These are phyloP conservation scores for Psilocybe azurescens DNA, from an alignment of 768 basidiomycete species.

Conservation along the genomic window DNA sequence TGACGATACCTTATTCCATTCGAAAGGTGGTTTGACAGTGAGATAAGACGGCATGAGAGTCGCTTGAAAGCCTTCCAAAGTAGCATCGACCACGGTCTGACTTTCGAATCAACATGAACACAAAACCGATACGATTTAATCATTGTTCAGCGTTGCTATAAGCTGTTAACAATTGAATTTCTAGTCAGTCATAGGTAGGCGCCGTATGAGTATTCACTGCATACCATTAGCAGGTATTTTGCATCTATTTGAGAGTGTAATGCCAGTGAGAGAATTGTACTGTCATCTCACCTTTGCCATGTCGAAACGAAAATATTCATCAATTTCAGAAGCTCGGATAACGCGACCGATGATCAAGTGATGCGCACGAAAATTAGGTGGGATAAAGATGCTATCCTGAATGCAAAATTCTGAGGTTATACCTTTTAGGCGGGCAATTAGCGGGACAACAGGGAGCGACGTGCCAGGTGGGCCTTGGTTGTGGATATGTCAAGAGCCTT, in stretches of 20 bases:
- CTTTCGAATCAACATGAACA: too few species aligned
- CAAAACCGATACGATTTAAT: too few species aligned
- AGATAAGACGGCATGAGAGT: conserved; percentile 1
- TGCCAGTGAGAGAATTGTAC: background rate
- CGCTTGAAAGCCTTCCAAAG: background rate
- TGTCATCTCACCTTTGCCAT: background rate
- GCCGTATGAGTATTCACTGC: too few species aligned
- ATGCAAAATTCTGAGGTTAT: background rate
- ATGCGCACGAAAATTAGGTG: background rate
- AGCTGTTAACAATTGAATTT: too few species aligned
- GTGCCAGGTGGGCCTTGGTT: too few species aligned
- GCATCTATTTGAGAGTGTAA: too few species aligned
- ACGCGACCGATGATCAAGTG: background rate
- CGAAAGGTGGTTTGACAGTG: background rate
- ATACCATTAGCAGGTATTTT: too few species aligned
- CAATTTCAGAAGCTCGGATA: background rate
- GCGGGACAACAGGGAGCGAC: too few species aligned
- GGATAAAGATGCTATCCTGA: background rate
- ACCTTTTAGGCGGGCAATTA: too few species aligned
- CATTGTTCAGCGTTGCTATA: too few species aligned
- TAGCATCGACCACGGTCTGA: background rate
- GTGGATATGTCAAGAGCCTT: too few species aligned
- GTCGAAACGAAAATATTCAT: background rate
- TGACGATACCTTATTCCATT: conserved; percentile 8
- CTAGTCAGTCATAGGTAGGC: too few species aligned